phyloP scores from a whole-genome alignment of 345 rosid genomes.

The Aethionema arabicum region DNA sequence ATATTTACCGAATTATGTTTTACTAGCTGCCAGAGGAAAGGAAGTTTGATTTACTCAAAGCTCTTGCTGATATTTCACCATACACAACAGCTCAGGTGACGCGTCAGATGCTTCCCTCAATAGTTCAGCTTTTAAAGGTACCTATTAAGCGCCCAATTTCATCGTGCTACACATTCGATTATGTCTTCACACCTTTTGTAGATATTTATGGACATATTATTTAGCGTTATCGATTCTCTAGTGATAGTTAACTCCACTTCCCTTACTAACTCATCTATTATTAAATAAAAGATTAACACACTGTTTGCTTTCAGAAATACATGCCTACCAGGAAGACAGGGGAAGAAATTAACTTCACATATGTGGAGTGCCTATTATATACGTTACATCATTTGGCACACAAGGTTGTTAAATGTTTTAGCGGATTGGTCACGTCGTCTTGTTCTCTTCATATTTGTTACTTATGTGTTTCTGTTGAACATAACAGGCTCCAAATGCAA shows the following conservation, averaged over 20 bases:
- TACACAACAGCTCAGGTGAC: conserved; percentile 73
- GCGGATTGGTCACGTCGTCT: conserved; percentile 1
- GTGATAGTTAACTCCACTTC: conserved; percentile 10
- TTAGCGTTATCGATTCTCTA: not conserved
- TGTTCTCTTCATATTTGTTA: not conserved
- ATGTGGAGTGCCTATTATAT: conserved; percentile 80
- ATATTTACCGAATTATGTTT: conserved; percentile 14
- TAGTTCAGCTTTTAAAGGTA: conserved; percentile 83
- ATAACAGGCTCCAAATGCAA: conserved; percentile 89
- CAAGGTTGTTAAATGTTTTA: conserved; percentile 51
- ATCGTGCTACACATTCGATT: not conserved
- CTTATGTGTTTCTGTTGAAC: conserved; percentile 32
- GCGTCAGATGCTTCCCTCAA: conserved; percentile 77
- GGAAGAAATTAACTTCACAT: conserved; percentile 83
- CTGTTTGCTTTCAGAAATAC: conserved; percentile 58
- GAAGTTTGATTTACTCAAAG: conserved; percentile 82
- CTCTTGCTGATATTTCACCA: conserved; percentile 82
- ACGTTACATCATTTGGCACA: conserved; percentile 79
- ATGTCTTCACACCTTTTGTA: not conserved
- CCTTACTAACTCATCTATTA: not conserved
- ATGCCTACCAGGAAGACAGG: conserved; percentile 85
- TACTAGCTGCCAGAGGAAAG: conserved; percentile 84
- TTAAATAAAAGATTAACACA: not conserved
- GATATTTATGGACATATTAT: not conserved
- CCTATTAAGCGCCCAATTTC: not conserved